Percentiles rank a stretch among this genome's conserved stretches.
Evolutionary conservation across 2,329 filamentous ascomycete genomes (phyloP).

Genomic region (Coniochaeta sp.): DNA sequence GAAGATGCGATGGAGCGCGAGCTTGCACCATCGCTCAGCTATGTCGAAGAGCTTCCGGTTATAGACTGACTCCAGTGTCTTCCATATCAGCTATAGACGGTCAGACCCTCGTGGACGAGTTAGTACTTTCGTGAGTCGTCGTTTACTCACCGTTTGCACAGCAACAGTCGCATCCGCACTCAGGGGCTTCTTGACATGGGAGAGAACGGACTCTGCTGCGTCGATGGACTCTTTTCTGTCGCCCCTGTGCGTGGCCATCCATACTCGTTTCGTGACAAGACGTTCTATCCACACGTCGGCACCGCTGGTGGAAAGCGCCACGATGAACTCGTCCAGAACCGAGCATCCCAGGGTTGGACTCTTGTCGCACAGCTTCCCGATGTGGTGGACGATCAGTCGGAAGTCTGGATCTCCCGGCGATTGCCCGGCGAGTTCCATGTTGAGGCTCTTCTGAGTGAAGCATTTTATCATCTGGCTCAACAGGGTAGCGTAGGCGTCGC

Average conservation of each 20-base stretch:
- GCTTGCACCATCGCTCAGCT: slow-evolving; percentile 63
- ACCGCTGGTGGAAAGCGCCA: slow-evolving; percentile 32
- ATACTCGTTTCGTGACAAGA: slow-evolving; percentile 59
- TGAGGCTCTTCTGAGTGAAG: slow-evolving; percentile 40
- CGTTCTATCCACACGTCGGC: slow-evolving; percentile 60
- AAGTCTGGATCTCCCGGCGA: slow-evolving; percentile 45
- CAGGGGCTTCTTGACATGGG: slow-evolving; percentile 38
- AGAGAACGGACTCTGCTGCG: slow-evolving; percentile 27
- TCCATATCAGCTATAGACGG: slow-evolving; percentile 65
- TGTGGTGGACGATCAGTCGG: slow-evolving; percentile 58
- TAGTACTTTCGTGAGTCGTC: too few relatives aligned
- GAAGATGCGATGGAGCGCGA: slow-evolving; percentile 63
- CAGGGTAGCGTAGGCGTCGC: slow-evolving; percentile 39
- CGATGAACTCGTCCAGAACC: slow-evolving; percentile 58
- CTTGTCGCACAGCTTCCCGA: slow-evolving; percentile 55
- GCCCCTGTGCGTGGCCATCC: slow-evolving; percentile 49
- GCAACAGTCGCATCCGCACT: slow-evolving; percentile 56
- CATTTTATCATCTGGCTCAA: slow-evolving; percentile 55
- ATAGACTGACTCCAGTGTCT: slow-evolving; percentile 57
- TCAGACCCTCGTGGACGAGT: background rate
- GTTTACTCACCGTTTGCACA: slow-evolving; percentile 52
- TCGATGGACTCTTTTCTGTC: slow-evolving; percentile 22
- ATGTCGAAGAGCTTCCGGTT: slow-evolving; percentile 41
- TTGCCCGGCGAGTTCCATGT: background rate
- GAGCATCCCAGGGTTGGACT: slow-evolving; percentile 38